Base-by-base conservation (phyloP, 805 yeast genomes). In the Priceomyces haplophilus region DNA sequence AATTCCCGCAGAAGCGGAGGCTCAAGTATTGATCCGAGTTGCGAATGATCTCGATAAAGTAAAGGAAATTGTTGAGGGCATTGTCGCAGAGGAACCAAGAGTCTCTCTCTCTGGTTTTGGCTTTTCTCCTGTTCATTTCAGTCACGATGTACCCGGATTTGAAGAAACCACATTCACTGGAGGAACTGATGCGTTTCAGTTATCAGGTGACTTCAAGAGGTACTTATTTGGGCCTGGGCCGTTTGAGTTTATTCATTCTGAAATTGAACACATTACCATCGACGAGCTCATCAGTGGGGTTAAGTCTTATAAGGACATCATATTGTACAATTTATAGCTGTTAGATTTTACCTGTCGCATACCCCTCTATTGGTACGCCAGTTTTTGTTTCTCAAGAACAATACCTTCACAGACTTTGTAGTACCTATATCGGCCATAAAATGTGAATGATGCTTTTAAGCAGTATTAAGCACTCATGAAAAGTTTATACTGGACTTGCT, bases 181-280 rank as follows among this genome's bases (percentile, higher is more conserved):
- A 51, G 69, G 72, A 18, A 79, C 84, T 1, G 69, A 64, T 41
- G 53, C 64, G 15, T 69, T 69, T 2, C 51, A 59, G 41, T 53
- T 67, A 35, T 36, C 34, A 3, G 47, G 4, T 50, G 50, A 6
- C 45, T 63, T 32, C 40, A 52, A 19, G 48, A 65, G 78, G 51
- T 82, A 78, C 51, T 60, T 82, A 7, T 82, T 80, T 50, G 88
- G 88, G 0, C 86, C 88, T 3, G 88, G 88, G 2, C 62, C 80
- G 2, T 80, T 82, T 38, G 67, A 63, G 25, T 80, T 76, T 30
- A 86, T 86, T 0, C 86, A 82, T 51, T 72, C 79, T 6, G 80
- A 72, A 43, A 57, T 76, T 42, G 87, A 82, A 59, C 73, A 59
- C 44, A 75, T 82, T 13, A 67, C 71, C 2, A 62, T 73, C 31